A percentile compares a stretch with the other conserved stretches of the same genome.
phyloP scores from a whole-genome alignment of 2,329 filamentous ascomycete genomes.

The Neurospora crassa region DNA sequence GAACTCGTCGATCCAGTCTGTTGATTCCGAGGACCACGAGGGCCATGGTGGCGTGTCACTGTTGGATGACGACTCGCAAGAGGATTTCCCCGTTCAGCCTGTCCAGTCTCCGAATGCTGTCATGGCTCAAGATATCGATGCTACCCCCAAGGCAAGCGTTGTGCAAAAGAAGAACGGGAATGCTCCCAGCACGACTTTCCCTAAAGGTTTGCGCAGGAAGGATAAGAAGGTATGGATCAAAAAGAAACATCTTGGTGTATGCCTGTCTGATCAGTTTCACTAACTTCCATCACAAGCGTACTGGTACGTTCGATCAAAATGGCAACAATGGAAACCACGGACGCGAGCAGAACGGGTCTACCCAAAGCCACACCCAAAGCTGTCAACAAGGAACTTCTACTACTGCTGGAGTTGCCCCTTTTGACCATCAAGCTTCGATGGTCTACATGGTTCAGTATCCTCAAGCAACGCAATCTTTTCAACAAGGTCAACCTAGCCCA shows the following conservation, averaged over 20 bases:
- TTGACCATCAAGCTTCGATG: not conserved
- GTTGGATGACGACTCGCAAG: slow-evolving; percentile 2
- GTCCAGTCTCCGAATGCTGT: not conserved
- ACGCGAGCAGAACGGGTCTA: not conserved
- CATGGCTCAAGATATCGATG: not conserved
- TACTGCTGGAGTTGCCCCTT: not conserved
- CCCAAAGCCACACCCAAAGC: not conserved
- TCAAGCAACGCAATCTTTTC: not conserved
- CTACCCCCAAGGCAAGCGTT: not conserved
- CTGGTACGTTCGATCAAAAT: not conserved
- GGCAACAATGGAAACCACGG: not conserved
- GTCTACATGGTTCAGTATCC: not conserved
- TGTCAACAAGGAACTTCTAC: not conserved
- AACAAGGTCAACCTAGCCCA: not conserved
- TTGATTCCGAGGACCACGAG: slow-evolving; percentile 6
- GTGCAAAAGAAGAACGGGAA: not conserved
- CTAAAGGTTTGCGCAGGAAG: not conserved
- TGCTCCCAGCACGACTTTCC: not conserved
- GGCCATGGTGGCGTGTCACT: slow-evolving; percentile 7
- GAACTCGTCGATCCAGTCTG: not conserved
- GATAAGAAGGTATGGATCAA: not conserved
- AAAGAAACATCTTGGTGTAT: not conserved
- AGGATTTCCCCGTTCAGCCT: not conserved
- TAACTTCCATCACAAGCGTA: not conserved
- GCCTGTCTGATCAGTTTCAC: not conserved